phyloP scores from a whole-genome alignment of 1,139 yeast species.

The Pichia sp. region DNA sequence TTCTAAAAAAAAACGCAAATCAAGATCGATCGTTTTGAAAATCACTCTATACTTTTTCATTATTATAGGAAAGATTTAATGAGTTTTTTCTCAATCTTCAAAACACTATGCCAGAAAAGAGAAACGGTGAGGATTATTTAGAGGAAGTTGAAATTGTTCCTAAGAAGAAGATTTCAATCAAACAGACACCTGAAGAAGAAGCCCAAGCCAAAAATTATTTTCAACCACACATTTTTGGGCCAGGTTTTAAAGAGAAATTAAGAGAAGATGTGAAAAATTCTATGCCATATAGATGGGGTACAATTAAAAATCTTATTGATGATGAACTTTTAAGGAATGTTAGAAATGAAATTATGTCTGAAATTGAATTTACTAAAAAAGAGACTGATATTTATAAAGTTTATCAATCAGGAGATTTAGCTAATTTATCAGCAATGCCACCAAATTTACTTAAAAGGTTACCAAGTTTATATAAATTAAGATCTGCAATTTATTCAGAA shows the following conservation, averaged over 20 bases:
- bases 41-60: no score
- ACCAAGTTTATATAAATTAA: conserved; percentile 64
- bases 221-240: conserved; percentile 48
- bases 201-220: conserved; percentile 39
- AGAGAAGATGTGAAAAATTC: conserved; percentile 41
- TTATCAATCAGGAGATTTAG: conserved; percentile 90
- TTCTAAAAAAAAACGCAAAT: no score
- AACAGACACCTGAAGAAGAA: conserved; percentile 28
- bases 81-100: neutral
- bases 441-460: conserved; percentile 67
- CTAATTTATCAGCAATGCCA: conserved; percentile 81
- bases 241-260: conserved; percentile 36
- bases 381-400: conserved; percentile 97
- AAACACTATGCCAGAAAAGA: conserved; percentile 6
- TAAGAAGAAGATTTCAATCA: conserved; percentile 22
- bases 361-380: conserved; percentile 85
- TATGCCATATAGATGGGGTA: conserved; percentile 86
- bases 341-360: conserved; percentile 71
- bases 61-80: no score
- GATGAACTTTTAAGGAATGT: conserved; percentile 73
- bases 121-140: neutral
- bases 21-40: no score
- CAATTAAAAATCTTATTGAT: conserved; percentile 63
- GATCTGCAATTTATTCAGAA: conserved; percentile 83
- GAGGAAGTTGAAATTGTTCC: neutral